Percentiles rank a stretch among this genome's conserved stretches.
These are phyloP conservation scores for Boletus subparvulus DNA, from an alignment of 768 basidiomycete species.

Conservation along the genomic window DNA sequence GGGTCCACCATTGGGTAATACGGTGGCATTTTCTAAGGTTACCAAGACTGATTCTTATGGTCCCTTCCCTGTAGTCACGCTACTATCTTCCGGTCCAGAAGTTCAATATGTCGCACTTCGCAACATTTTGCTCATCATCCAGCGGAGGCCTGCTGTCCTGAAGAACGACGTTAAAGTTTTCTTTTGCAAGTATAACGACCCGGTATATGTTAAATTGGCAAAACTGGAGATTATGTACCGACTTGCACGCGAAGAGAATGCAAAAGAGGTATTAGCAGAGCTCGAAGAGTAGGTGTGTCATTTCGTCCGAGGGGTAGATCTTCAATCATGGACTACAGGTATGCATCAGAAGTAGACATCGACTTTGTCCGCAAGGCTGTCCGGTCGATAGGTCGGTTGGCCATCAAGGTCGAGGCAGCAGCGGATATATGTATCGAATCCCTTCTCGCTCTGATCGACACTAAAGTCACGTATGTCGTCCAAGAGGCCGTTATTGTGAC, in stretches of 20 bases:
- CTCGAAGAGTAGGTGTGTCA: constrained; percentile 76
- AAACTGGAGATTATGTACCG: constrained; percentile 99
- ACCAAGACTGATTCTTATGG: constrained; percentile 2
- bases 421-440: constrained; percentile 89
- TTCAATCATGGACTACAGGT: constrained; percentile 46
- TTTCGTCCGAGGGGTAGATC: not conserved
- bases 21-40: not conserved
- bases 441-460: constrained; percentile 83
- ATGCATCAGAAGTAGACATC: constrained; percentile 96
- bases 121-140: constrained; percentile 96
- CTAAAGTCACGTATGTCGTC: constrained; percentile 93
- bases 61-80: constrained; percentile 59
- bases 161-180: constrained; percentile 99
- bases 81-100: constrained; percentile 95
- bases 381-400: constrained; percentile 94
- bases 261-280: constrained; percentile 88
- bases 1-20: constrained; percentile 90
- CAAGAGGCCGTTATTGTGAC: constrained; percentile 97
- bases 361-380: constrained; percentile 99
- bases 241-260: constrained; percentile 91
- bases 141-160: constrained; percentile 86
- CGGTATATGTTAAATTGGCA: constrained; percentile 97
- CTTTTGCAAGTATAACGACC: constrained; percentile 99
- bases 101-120: constrained; percentile 97
- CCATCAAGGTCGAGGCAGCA: constrained; percentile 91